Evolutionary conservation across 2,329 filamentous ascomycete genomes (phyloP), one percentile per base, ranked within the genome.

Genomic region (Penicillium sp.): DNA sequence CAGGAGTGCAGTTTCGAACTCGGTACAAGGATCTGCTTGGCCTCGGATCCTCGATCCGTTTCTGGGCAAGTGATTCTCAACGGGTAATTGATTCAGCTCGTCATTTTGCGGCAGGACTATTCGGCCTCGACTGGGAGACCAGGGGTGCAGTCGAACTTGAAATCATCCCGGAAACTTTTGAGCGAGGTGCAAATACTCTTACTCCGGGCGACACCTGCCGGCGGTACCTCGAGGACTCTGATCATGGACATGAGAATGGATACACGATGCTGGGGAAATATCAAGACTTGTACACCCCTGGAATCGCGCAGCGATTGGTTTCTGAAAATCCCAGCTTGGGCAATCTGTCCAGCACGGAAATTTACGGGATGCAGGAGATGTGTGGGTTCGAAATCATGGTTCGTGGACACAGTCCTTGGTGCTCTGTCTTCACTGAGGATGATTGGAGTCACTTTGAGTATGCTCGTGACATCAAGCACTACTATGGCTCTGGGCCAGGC

Each of bases 341-440:
- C n/a, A 73, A 71, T 29, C 71, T 79, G 47, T 67, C 63, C 0
- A 66, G 73, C 39, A 56, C 66, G 3, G 78, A 82, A 46, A 62
- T 82, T 34, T 82, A 76, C 56, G 70, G 74, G 49, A 82, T 82
- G 79, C 79, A 82, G 59, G 78, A 82, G 54, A 75, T 81, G 68
- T 82, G 79, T 58, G 79, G 77, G 1, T 83, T 82, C 53, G 80
- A 82, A 61, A 78, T 70, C 0, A 72, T 76, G 2, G 74, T 75
- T 0, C 71, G 75, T 48, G 80, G 79, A 5, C 66, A 62, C 24
- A 80, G 77, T 59, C 69, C 70, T 5, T 82, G 79, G 79, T 82
- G 79, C 53, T 63, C 75, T 46, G 69, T 80, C 7, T 82, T 82
- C 59, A 76, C 73, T 0, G 66, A 68, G 29, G 63, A 75, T 1